Evolutionary conservation across 306 rosid species (phyloP), one percentile per base, ranked within the genome.

Genomic region (Rosa multiflora): DNA sequence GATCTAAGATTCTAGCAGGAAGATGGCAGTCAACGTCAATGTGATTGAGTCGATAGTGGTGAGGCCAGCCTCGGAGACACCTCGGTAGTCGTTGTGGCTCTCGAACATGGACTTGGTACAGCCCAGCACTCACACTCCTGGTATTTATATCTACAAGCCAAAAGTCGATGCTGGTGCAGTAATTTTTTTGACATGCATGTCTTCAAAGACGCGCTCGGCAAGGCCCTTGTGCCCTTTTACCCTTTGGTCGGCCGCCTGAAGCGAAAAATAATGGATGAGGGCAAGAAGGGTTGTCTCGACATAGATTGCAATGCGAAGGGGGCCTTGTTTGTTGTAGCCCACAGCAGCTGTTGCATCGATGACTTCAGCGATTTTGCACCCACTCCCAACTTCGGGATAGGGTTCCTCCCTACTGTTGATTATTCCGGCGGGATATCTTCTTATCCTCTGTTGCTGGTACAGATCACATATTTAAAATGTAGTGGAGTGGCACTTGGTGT

Each of bases 341-440:
- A 88, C 10, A 86, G 93, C 0, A 61, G 67, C 23, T 76, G 80
- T 2, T 75, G 78, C 14, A n/a, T 92, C 11, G 89, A 87, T 1
- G 97, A 94, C 82, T 94, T 90, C 7, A 97, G 97, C 0, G 97
- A 94, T 46, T 94, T 90, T n/a, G 90, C 97, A 0, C 97, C 97
- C 0, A 92, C 94, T 18, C 88, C 87, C 12, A 83, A 92, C 75
- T 96, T 92, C 48, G 89, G 96, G 39, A 90, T 83, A 61, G 37
- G 18, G 74, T 26, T 26, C 26, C 26, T 94, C 62, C 98, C 98
- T 1, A 26, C 86, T 8, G 85, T 94, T 0, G 97, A 94, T 73
- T 94, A 94, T 64, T 89, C 97, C 0, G 77, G 55, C 0, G 97
- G 94, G 58, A 92, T 94, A 4, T 86, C 88, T 53, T 75, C 94